Conservation (phyloP, 208 protist species). For the Trypanosoma rangeli region DNA sequence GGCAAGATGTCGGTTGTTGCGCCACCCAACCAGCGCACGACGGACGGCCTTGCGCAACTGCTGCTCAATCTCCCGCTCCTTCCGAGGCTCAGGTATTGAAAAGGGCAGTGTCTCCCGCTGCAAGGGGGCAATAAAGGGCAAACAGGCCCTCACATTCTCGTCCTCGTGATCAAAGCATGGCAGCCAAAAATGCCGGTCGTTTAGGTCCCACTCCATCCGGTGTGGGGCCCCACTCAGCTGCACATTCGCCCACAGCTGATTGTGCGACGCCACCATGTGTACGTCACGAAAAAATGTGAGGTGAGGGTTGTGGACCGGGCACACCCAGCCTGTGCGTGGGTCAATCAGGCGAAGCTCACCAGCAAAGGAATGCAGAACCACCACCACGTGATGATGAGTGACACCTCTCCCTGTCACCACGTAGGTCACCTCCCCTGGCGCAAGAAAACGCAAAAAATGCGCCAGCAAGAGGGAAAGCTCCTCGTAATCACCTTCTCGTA, state of each 20-base stretch:
- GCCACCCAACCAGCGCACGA: conserved; percentile 59
- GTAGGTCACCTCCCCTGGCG: conserved; percentile 53
- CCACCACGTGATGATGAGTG: conserved; percentile 56
- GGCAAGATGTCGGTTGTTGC: conserved; percentile 50
- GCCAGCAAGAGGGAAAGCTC: conserved; percentile 78
- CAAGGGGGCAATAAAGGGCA: conserved; percentile 50
- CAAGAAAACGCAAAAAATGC: conserved; percentile 71
- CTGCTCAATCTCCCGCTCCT: conserved; percentile 59
- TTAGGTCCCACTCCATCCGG: conserved; percentile 79
- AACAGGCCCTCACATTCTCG: conserved; percentile 33
- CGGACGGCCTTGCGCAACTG: conserved; percentile 48
- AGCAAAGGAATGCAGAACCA: conserved; percentile 67
- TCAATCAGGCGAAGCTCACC: conserved; percentile 71
- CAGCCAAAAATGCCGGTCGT: conserved; percentile 57
- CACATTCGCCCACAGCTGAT: conserved; percentile 81
- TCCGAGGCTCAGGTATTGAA: conserved; percentile 32
- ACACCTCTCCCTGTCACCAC: conserved; percentile 57
- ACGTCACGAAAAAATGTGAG: conserved; percentile 64
- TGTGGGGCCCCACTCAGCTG: conserved; percentile 77
- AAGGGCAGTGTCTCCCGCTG: conserved; percentile 67
- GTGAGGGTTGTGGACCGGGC: conserved; percentile 47
- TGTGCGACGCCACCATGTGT: conserved; percentile 68
- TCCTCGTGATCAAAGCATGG: conserved; percentile 62
- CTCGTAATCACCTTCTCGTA: conserved; percentile 67
- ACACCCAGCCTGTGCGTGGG: conserved; percentile 54